A percentile compares a stretch with the other conserved stretches of the same genome.
These are phyloP conservation scores for Acanthamoeba culbertsoni DNA, from an alignment of 208 protist genomes.

Conservation along the genomic window DNA sequence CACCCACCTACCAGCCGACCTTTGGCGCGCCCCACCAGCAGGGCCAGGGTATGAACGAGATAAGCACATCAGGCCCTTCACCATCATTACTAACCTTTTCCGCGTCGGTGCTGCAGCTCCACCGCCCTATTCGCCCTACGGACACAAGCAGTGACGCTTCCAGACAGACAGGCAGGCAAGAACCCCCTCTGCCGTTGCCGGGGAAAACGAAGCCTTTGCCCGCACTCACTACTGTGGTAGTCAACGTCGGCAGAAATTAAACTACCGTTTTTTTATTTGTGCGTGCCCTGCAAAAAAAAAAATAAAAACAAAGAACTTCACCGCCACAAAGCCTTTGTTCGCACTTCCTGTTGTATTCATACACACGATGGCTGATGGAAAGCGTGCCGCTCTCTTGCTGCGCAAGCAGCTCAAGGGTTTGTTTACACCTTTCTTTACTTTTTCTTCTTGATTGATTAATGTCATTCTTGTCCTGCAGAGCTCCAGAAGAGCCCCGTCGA, in stretches of 20 bases:
- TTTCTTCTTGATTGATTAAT: no score
- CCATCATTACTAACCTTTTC: no score
- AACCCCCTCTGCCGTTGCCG: background rate
- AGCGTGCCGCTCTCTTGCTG: constrained; percentile 35
- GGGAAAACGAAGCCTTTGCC: background rate
- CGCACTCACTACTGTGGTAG: background rate
- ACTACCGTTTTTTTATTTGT: no score
- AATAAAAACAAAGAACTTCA: background rate
- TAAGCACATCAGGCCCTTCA: no score
- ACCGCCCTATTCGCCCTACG: background rate
- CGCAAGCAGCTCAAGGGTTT: constrained; percentile 48
- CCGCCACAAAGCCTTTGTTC: background rate
- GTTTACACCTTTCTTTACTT: background rate
- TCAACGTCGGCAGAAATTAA: background rate
- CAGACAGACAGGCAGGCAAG: no score
- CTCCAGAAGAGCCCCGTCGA: constrained; percentile 81
- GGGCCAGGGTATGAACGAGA: no score
- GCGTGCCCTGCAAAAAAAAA: background rate
- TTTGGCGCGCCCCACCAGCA: no score
- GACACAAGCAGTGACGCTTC: background rate
- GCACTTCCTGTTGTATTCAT: background rate
- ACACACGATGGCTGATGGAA: constrained; percentile 23
- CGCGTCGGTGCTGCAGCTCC: background rate
- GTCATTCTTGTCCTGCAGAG: constrained; percentile 60
- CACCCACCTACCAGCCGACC: background rate